These are phyloP conservation scores for Escovopsis sp. DNA, from an alignment of 2,329 filamentous ascomycete species.

Conservation along the genomic window DNA sequence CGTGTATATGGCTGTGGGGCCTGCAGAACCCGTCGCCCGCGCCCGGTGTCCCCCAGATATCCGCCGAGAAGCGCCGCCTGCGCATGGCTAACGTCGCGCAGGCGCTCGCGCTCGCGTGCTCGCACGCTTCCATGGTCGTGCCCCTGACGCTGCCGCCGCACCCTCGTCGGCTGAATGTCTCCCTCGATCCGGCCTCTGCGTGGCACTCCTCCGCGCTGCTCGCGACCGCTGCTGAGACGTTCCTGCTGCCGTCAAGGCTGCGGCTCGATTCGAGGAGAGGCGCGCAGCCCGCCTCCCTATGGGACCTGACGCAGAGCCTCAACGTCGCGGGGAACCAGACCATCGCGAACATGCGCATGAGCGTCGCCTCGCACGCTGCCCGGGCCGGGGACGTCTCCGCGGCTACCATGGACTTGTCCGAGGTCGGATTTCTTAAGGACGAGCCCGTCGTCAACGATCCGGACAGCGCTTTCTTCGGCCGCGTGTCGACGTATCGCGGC, in stretches of 20 bases:
- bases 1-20: constrained; percentile 75
- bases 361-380: constrained; percentile 25
- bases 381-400: constrained; percentile 11
- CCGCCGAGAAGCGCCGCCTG: constrained; percentile 33
- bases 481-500: constrained; percentile 12
- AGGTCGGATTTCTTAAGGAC: constrained; percentile 9
- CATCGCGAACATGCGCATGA: constrained; percentile 60
- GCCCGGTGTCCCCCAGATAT: constrained; percentile 33
- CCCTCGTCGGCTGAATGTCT: constrained; percentile 39
- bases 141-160: constrained; percentile 51
- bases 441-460: not conserved
- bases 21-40: constrained; percentile 52
- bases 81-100: constrained; percentile 60
- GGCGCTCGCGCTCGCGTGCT: constrained; percentile 51
- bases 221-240: constrained; percentile 60
- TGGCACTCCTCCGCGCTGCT: constrained; percentile 76
- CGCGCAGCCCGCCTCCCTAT: constrained; percentile 32
- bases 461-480: constrained; percentile 13
- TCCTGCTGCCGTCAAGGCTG: constrained; percentile 61
- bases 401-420: constrained; percentile 18
- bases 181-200: constrained; percentile 44
- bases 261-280: constrained; percentile 23
- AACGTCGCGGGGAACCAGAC: constrained; percentile 67
- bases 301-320: constrained; percentile 48
- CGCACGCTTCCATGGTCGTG: constrained; percentile 61